Evolutionary conservation across 345 rosid genomes (phyloP).

Genomic region (Syzygium jambos): DNA sequence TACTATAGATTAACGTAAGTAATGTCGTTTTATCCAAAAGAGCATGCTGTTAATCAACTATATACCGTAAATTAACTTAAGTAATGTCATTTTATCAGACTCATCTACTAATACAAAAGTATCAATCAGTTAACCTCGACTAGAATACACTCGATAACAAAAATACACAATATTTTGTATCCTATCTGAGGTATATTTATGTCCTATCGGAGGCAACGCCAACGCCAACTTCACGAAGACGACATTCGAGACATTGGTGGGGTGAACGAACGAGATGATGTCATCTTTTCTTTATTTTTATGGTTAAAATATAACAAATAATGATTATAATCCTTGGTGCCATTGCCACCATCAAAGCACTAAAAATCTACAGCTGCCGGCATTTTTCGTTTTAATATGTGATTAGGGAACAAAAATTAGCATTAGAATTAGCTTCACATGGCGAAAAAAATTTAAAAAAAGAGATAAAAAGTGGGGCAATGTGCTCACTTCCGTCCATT

Average conservation of each 20-base stretch:
- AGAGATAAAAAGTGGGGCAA: not conserved
- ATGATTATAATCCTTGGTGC: not conserved
- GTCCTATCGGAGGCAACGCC: not conserved
- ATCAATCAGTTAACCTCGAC: not conserved
- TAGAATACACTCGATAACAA: not conserved
- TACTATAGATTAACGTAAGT: not conserved
- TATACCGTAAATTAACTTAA: not conserved
- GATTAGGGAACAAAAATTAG: not conserved
- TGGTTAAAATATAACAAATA: not conserved
- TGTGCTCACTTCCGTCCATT: not conserved
- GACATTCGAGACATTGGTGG: not conserved
- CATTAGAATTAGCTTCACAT: not conserved
- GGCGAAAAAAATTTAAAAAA: not conserved
- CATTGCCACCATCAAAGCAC: not conserved
- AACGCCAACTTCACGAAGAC: not conserved
- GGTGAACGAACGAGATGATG: not conserved
- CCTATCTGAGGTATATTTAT: not conserved
- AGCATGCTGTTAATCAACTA: not conserved
- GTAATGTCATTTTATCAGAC: not conserved
- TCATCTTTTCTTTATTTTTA: not conserved
- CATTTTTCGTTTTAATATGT: not conserved
- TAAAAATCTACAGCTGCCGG: not conserved
- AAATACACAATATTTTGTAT: not conserved
- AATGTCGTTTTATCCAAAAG: not conserved
- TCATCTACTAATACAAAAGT: not conserved